Evolutionary conservation across 164 flowering plant species (phyloP), one percentile per base, ranked within the genome.

Genomic region (Berberis thunbergii): DNA sequence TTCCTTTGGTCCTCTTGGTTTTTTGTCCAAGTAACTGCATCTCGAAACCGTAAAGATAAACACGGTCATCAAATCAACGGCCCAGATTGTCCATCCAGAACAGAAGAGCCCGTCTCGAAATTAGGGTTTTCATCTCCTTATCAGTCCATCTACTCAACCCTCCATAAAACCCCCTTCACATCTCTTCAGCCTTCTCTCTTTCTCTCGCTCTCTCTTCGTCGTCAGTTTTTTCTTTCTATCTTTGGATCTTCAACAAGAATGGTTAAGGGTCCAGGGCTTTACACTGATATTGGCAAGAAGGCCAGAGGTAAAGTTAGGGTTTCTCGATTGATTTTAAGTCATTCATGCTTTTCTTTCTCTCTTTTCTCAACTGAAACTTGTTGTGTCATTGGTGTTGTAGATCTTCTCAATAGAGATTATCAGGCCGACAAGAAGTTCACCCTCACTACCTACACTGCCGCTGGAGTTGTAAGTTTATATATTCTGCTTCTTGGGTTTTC

Each of bases 391-490:
- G 26, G 26, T 26, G 26, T n/a, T 57, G 13, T 50, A 75, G 80
- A 71, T 75, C 73, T 80, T 69, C 75, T 73, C n/a, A 70, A 57
- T 76, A 80, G 69, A 72, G 90, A 85, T 61, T 83, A 79, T 70
- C 89, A 82, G 70, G 73, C 73, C 58, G 89, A 84, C 73, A 83
- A 79, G 39, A 84, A 85, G 71, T 80, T 81, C 76, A 77, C 76
- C 54, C 55, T 85, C 73, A 81, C 87, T n/a, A 81, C 86, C 57
- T 81, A 73, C 72, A 78, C 86, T 43, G 73, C 80, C 0, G 76
- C 81, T 52, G 90, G 90, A 60, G 83, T 85, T 61, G 90, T 85
- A 67, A 78, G 91, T 78, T 50, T 26, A 26, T 26, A 26, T 58
- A 44, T 5, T 41, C 12, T 69, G 8, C 38, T 48, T 67, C n/a